Base-by-base conservation (phyloP, 805 yeast species). In the Ogataea methanolica region DNA sequence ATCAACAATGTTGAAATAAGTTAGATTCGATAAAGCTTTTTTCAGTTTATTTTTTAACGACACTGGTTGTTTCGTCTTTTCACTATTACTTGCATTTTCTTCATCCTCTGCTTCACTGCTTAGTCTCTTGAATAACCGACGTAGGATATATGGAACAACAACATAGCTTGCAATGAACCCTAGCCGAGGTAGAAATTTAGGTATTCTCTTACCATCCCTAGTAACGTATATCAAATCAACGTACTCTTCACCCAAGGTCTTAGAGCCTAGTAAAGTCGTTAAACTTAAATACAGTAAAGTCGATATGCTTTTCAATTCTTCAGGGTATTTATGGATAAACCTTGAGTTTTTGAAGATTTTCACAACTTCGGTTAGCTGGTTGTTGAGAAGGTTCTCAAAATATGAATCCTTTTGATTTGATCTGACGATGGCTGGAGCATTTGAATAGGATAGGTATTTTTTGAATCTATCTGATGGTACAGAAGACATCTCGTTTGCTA, bases 191-290 rank as follows among this genome's bases (percentile, higher is more conserved):
- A 63, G 48, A 5, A 55, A 12, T 37, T 53, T 55, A 0, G 87
- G 85, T 6, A 85, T 62, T 38, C 68, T 59, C 17, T 57, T 72
- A 0, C 89, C 88, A 34, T 65, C 63, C 43, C 78, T 68, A 36
- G 69, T 70, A 6, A 85, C 88, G 59, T 86, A 85, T 7, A 80
- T 66, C 46, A 88, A 67, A 63, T 92, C 96, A 14, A 90, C 90
- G 65, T 92, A 92, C 66, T 92, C 97, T 62, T 92, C 98, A 1
- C 99, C 99, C 26, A 94, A 68, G 0, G 98, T 92, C 45, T 92
- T 74, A 1, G 87, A 78, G 0, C 92, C 92, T 5, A 79, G 49
- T 14, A 85, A 67, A 0, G 97, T 91, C 0, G 97, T 92, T 21
- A 88, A 67, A 2, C 75, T 64, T n/a, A 88, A 70, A 60, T 92